Evolutionary conservation across 768 basidiomycete genomes (phyloP), one percentile per base, ranked within the genome.

Genomic region (Boletus patriciae): DNA sequence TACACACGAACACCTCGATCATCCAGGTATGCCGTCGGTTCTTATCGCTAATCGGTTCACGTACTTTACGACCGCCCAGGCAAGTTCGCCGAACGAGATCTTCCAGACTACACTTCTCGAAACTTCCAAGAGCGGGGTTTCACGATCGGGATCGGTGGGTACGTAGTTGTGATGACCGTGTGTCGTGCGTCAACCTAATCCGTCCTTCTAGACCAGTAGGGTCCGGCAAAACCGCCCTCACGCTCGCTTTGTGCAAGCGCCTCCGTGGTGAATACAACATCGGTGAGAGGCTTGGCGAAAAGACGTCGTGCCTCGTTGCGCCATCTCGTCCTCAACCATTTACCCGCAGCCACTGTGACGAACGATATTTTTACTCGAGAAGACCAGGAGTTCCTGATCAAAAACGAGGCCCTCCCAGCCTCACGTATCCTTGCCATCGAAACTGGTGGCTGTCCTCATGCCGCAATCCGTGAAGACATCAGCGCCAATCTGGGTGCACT

Each of bases 311-410:
- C 37, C 34, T 52, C 46, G 37, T 36, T 33, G 42, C 46, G 19
- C 27, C 46, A 18, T 45, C 46, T 55, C 36, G 58, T 52, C 21
- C 52, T 60, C 23, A 64, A 46, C 46, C 19, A 12, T 65, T 53
- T 58, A 50, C 42, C 58, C 49, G 11, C 33, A 94, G 95, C 92
- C 34, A 94, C 93, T 3, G 93, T 96, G 15, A 99, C 96, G n/a
- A 99, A 99, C 74, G 96, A 99, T 73, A 99, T 99, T 70, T 99
- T 99, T 75, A 99, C 96, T 36, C 82, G 90, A 21, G 96, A 98
- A 71, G 96, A 98, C 68, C 94, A 97, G 71, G 96, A 98, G 66
- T 99, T 99, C 73, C 77, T 99, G 37, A 96, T 99, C 67, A 87
- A 83, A 66, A 92, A 98, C 74, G 83, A 88, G 55, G 96, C 96